Percentiles rank a stretch among this genome's conserved stretches.
These are phyloP conservation scores for Nicotiana rustica DNA, from an alignment of 305 asterid species.

Conservation along the genomic window DNA sequence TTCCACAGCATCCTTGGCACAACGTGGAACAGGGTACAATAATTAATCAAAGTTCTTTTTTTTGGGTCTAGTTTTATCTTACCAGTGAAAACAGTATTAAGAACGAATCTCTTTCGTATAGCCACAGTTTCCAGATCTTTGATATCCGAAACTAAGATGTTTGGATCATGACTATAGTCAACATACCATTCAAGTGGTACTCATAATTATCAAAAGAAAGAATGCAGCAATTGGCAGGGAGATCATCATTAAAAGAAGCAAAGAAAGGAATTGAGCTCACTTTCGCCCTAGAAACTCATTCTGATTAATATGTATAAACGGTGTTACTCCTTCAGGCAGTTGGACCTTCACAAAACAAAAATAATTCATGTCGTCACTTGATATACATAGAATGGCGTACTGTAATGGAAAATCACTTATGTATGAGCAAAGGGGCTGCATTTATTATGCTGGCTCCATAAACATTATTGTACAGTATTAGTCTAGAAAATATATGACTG, in stretches of 20 bases:
- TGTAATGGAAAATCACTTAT: slow-evolving; percentile 14
- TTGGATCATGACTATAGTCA: slow-evolving; percentile 11
- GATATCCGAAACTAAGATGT: neutral
- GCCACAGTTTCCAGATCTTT: neutral
- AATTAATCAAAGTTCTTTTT: neutral
- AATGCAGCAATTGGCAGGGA: slow-evolving; percentile 25
- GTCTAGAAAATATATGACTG: neutral
- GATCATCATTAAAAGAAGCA: slow-evolving; percentile 29
- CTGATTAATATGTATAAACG: slow-evolving; percentile 63
- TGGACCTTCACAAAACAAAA: slow-evolving; percentile 56
- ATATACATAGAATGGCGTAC: slow-evolving; percentile 33
- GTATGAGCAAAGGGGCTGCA: slow-evolving; percentile 12
- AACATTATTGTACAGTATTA: neutral
- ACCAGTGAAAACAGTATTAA: neutral
- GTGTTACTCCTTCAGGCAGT: slow-evolving; percentile 65
- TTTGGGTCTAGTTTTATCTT: too few relatives aligned
- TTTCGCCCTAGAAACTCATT: slow-evolving; percentile 69
- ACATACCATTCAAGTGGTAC: slow-evolving; percentile 20
- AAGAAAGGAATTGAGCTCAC: slow-evolving; percentile 54
- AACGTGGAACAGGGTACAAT: slow-evolving; percentile 1
- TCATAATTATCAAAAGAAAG: slow-evolving; percentile 28
- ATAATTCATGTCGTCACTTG: slow-evolving; percentile 38
- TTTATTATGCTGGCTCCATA: slow-evolving; percentile 10
- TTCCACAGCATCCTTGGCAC: neutral
- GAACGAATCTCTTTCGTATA: neutral